Conservation (phyloP, 2,329 filamentous ascomycete genomes). For the Sporothrix dimorphospora region DNA sequence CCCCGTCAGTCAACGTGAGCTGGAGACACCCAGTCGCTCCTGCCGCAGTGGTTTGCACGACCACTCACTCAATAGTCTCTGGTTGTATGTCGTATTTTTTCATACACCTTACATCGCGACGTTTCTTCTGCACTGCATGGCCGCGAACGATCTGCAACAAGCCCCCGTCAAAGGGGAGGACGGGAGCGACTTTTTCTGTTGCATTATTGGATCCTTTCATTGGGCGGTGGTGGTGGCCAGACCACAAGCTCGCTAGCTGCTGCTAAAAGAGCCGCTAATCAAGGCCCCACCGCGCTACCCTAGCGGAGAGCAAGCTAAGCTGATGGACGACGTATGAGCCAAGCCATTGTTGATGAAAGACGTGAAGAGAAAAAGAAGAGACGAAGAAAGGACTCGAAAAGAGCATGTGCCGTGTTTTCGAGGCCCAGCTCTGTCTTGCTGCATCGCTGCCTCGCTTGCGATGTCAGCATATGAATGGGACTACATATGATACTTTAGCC, state of each 20-base stretch:
- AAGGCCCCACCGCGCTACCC: not conserved
- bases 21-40: not conserved
- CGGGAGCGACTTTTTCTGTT: not conserved
- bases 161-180: slow-evolving; percentile 14
- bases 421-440: not conserved
- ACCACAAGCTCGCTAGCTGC: not conserved
- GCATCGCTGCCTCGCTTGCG: not conserved
- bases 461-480: not conserved
- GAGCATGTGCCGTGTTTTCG: not conserved
- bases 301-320: not conserved
- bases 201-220: not conserved
- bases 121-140: not conserved
- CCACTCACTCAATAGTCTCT: not conserved
- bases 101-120: not conserved
- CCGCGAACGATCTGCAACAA: slow-evolving; percentile 8
- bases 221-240: not conserved
- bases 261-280: not conserved
- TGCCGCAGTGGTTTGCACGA: not conserved
- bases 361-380: not conserved
- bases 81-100: not conserved
- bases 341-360: not conserved
- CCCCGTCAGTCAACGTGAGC: not conserved
- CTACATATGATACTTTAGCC: not conserved
- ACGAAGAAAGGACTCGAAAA: not conserved
- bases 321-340: not conserved